Conservation (phyloP, 2,329 filamentous ascomycete species). For the Pseudogymnoascus sp. region DNA sequence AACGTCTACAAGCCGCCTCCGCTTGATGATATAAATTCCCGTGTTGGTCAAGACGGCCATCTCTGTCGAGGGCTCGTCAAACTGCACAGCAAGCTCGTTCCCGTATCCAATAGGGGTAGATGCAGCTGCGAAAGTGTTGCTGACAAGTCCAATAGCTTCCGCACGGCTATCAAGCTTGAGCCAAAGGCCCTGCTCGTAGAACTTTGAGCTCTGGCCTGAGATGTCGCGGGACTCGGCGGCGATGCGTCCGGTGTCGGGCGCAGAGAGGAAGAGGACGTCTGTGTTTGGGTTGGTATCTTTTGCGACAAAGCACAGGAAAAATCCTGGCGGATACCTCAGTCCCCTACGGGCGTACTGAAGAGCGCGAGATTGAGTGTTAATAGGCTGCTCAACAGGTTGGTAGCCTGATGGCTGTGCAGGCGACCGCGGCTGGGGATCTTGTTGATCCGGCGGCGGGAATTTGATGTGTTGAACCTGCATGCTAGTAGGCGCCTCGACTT, state of each 20-base stretch:
- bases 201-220: constrained; percentile 32
- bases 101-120: constrained; percentile 70
- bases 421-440: constrained; percentile 24
- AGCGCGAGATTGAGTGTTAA: constrained; percentile 36
- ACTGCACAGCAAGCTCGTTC: constrained; percentile 94
- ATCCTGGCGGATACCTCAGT: constrained; percentile 70
- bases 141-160: constrained; percentile 72
- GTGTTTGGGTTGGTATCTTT: constrained; percentile 49
- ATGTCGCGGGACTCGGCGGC: constrained; percentile 41
- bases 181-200: constrained; percentile 74
- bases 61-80: constrained; percentile 72
- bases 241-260: constrained; percentile 84
- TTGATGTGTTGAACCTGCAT: constrained; percentile 98
- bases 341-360: constrained; percentile 45
- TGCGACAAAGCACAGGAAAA: constrained; percentile 77
- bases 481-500: constrained; percentile 64
- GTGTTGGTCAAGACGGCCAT: constrained; percentile 87
- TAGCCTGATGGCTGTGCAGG: constrained; percentile 21
- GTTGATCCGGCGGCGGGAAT: constrained; percentile 61
- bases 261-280: constrained; percentile 72
- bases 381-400: constrained; percentile 18
- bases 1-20: constrained; percentile 80
- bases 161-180: constrained; percentile 65
- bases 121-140: constrained; percentile 62
- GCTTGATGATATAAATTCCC: constrained; percentile 77